phyloP scores from a whole-genome alignment of 1,284 basidiomycete species.

The Boletus austroedulis region DNA sequence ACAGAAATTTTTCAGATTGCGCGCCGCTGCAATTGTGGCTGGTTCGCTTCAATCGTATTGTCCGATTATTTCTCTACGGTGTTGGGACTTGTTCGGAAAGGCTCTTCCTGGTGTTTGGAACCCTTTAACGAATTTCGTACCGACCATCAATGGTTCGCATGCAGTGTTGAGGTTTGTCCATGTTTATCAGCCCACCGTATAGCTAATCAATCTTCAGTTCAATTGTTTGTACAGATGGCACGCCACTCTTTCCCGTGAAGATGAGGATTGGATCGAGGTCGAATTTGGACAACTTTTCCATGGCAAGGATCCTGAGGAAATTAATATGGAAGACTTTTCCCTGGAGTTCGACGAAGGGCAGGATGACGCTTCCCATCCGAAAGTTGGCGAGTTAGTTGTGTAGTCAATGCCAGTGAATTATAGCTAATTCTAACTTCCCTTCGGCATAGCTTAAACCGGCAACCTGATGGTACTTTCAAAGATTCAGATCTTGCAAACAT shows the following conservation, averaged over 20 bases:
- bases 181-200: constrained; percentile 1
- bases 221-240: constrained; percentile 85
- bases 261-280: constrained; percentile 63
- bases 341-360: too few species aligned
- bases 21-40: constrained; percentile 72
- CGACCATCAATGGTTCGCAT: constrained; percentile 62
- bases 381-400: constrained; percentile 53
- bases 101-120: constrained; percentile 67
- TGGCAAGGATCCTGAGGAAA: constrained; percentile 48
- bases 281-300: constrained; percentile 54
- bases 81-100: constrained; percentile 66
- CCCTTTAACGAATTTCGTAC: constrained; percentile 67
- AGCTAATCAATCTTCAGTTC: constrained; percentile 47
- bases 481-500: constrained; percentile 70
- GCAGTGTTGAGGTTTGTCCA: constrained; percentile 65
- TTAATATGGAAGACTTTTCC: constrained; percentile 63
- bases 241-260: constrained; percentile 64
- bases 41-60: constrained; percentile 71
- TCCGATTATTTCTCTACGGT: constrained; percentile 77
- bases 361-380: too few species aligned
- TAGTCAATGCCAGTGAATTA: background rate
- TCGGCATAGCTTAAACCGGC: constrained; percentile 53
- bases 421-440: constrained; percentile 7
- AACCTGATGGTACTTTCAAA: constrained; percentile 57
- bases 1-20: constrained; percentile 76